Evolutionary conservation across 768 basidiomycete species (phyloP).

Genomic region (Porphyrellus cyaneotinctus): DNA sequence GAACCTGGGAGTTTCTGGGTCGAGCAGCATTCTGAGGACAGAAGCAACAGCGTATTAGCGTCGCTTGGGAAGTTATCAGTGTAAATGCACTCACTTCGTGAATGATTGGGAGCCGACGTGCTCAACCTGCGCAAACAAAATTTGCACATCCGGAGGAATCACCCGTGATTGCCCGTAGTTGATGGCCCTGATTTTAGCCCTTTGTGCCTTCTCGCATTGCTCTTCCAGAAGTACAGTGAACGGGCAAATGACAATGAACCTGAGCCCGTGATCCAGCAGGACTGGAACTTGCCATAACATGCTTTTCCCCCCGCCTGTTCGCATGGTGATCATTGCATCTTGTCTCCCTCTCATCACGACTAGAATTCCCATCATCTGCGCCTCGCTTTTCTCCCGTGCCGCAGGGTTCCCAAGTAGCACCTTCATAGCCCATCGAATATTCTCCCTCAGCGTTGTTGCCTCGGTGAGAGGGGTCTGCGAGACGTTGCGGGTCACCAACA

Average conservation of each 20-base stretch:
- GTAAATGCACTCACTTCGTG: background rate
- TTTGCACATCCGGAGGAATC: background rate
- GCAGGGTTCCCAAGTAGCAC: background rate
- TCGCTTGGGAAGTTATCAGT: background rate
- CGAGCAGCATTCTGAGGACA: background rate
- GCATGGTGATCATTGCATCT: slow-evolving; percentile 2
- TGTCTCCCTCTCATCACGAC: background rate
- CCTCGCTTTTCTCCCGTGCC: background rate
- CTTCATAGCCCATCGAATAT: background rate
- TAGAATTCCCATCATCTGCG: background rate
- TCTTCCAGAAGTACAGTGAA: slow-evolving; percentile 5
- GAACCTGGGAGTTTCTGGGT: background rate
- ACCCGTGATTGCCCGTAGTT: background rate
- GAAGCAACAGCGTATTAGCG: background rate
- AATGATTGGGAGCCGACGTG: background rate
- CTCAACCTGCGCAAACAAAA: slow-evolving; percentile 10
- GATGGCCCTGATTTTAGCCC: background rate
- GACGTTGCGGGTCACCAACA: background rate
- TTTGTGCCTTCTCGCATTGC: background rate
- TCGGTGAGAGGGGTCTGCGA: background rate
- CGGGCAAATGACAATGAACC: slow-evolving; percentile 4
- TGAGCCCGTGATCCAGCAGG: background rate
- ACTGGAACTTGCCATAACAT: slow-evolving; percentile 5
- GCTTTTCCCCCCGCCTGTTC: slow-evolving; percentile 4
- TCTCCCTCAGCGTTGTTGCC: background rate